Evolutionary conservation across 192 early-diverging fungal genomes (phyloP).

Genomic region (Gaertneriomyces semiglobifer): DNA sequence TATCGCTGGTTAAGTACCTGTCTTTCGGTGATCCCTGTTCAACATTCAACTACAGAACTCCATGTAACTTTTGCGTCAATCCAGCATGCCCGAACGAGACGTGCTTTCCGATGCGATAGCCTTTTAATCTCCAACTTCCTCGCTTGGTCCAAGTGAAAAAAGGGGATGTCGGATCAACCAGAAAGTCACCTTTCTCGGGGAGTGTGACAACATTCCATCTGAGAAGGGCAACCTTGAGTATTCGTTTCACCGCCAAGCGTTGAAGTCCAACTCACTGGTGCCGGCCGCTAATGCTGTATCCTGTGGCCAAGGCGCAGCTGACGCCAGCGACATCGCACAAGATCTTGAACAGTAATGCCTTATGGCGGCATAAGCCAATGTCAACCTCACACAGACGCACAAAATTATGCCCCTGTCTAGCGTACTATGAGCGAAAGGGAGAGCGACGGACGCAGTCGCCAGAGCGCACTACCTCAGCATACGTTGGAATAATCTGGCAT

Average conservation of each 20-base stretch:
- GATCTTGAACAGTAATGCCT: conserved; percentile 52
- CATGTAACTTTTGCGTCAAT: conserved; percentile 44
- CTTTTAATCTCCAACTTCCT: conserved; percentile 41
- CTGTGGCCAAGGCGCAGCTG: conserved; percentile 49
- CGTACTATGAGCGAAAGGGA: neutral
- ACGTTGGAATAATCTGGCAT: conserved; percentile 34
- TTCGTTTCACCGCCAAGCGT: no score
- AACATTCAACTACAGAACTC: conserved; percentile 19
- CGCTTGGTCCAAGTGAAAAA: conserved; percentile 53
- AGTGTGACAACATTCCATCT: conserved; percentile 55
- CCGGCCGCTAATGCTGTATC: conserved; percentile 46
- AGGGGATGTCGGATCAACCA: conserved; percentile 50
- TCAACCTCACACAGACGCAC: conserved; percentile 42
- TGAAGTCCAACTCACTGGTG: conserved; percentile 40
- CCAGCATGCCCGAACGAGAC: conserved; percentile 49
- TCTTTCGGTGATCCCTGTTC: no score
- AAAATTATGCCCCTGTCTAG: conserved; percentile 51
- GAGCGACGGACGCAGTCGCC: neutral
- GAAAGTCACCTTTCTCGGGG: conserved; percentile 31
- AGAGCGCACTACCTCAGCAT: conserved; percentile 37
- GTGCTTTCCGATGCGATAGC: conserved; percentile 36
- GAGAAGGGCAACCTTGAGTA: neutral
- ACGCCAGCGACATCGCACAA: conserved; percentile 43
- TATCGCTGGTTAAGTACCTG: no score
- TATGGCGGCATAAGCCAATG: conserved; percentile 51